Percentiles rank a stretch among this genome's conserved stretches.
Conservation (phyloP, 2,329 filamentous ascomycete genomes). For the Aureobasidium sp. region DNA sequence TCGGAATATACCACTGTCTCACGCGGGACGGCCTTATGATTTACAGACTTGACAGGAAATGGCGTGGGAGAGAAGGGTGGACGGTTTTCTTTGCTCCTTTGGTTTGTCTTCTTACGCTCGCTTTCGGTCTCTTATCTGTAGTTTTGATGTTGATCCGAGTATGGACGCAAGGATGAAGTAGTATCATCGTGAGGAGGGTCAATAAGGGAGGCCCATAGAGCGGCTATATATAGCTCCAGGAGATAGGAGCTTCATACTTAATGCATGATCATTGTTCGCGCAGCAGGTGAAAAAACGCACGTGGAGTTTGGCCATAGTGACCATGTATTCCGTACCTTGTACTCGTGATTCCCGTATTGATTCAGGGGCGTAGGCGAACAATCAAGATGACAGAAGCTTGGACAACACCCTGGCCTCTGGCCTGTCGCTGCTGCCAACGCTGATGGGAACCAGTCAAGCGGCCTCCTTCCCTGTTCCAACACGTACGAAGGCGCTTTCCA, state of each 20-base stretch:
- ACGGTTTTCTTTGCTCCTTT: background rate
- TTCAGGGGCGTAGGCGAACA: background rate
- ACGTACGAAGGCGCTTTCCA: background rate
- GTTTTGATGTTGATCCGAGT: background rate
- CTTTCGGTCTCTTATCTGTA: background rate
- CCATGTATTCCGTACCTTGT: background rate
- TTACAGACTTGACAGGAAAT: conserved; percentile 1
- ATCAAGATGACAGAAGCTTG: conserved; percentile 2
- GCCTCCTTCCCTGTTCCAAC: background rate
- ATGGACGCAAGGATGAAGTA: background rate
- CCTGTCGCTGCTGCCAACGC: conserved; percentile 3
- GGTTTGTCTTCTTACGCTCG: background rate
- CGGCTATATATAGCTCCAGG: background rate
- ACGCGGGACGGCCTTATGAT: conserved; percentile 15
- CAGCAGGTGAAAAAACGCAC: background rate
- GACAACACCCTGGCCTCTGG: conserved; percentile 3
- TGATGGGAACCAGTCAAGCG: background rate
- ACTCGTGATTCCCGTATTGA: background rate
- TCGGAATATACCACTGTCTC: conserved; percentile 13
- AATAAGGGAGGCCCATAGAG: background rate
- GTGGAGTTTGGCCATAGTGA: background rate
- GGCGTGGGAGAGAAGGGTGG: background rate
- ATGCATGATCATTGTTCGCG: background rate
- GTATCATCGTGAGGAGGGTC: background rate
- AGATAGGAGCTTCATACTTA: conserved; percentile 5